Evolutionary conservation across 306 rosid species (phyloP), one percentile per base, ranked within the genome.

Genomic region (Cucumis sativus): DNA sequence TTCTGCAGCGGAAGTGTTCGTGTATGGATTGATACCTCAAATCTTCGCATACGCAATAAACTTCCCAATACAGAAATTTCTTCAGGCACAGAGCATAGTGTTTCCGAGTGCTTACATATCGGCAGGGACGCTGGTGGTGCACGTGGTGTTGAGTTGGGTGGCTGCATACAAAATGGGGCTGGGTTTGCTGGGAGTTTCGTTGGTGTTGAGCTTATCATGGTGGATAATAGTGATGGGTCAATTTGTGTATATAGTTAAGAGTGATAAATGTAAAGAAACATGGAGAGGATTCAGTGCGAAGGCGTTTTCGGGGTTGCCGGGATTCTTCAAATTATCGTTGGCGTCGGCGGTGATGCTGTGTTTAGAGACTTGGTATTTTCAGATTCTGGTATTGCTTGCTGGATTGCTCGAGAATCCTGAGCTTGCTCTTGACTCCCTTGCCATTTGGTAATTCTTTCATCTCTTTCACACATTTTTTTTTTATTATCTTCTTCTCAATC

Each of bases 271-370:
- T 33, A 78, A 66, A 57, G 17, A 68, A 17, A 88, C 97, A 0
- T 92, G 97, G 97, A 75, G 5, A 1, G 96, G 96, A 18, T 70
- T 90, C 8, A 85, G 85, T 8, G 1, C 63, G 62, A 76, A 77
- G 77, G 93, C 97, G 0, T 88, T 92, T 43, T 56, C 82, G 13
- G 93, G 89, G 17, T 54, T 92, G 1, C 76, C 83, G 78, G 82
- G 13, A 16, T 92, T 92, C 63, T 11, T 86, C 7, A 90, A 84
- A 79, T 17, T 92, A 6, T 92, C 97, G 2, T 65, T 81, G 0
- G 88, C 89, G 0, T 92, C 96, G 10, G 97, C 97, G 1, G 93
- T 92, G 61, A 92, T 92, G 97, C 74, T 92, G 40, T 92, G 97
- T 12, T 83, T 92, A 82, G 97, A 92, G 78, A 80, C 79, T 0